These are phyloP conservation scores for Malania oleifera DNA, from an alignment of 164 flowering plant genomes.

Conservation along the genomic window DNA sequence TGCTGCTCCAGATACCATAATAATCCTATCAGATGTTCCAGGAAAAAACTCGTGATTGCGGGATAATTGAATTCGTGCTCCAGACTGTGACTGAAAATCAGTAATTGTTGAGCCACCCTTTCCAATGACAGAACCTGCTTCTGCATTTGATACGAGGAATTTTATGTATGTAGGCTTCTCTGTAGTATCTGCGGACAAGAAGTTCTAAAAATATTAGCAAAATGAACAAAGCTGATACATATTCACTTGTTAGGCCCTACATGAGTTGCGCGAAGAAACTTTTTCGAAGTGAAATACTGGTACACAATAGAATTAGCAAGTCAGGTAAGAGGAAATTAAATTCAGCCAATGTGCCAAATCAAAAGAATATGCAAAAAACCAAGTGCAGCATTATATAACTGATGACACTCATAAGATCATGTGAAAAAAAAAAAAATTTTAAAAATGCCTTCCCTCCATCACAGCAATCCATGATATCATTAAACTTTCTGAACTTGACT, in stretches of 20 bases:
- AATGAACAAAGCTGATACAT: background rate
- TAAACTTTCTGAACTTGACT: too few species aligned
- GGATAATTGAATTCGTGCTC: constrained; percentile 88
- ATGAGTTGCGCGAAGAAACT: background rate
- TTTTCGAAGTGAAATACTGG: background rate
- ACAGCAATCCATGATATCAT: too few species aligned
- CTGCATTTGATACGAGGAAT: constrained; percentile 94
- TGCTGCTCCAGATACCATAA: constrained; percentile 75
- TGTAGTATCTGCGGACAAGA: constrained; percentile 33
- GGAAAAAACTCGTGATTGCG: constrained; percentile 93
- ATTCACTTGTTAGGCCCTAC: background rate
- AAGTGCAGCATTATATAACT: background rate
- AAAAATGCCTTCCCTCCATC: too few species aligned
- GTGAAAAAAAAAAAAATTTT: too few species aligned
- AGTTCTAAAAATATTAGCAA: constrained; percentile 4
- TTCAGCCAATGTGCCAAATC: too few species aligned
- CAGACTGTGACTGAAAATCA: constrained; percentile 89
- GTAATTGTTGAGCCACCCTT: constrained; percentile 96
- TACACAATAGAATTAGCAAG: too few species aligned
- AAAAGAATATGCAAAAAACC: too few species aligned
- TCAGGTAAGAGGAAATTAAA: too few species aligned
- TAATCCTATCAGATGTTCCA: constrained; percentile 91
- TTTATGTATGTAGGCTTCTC: constrained; percentile 68
- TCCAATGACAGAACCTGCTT: constrained; percentile 97
- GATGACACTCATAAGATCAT: background rate